Evolutionary conservation across 768 basidiomycete genomes (phyloP).

Genomic region (Russula lepida): DNA sequence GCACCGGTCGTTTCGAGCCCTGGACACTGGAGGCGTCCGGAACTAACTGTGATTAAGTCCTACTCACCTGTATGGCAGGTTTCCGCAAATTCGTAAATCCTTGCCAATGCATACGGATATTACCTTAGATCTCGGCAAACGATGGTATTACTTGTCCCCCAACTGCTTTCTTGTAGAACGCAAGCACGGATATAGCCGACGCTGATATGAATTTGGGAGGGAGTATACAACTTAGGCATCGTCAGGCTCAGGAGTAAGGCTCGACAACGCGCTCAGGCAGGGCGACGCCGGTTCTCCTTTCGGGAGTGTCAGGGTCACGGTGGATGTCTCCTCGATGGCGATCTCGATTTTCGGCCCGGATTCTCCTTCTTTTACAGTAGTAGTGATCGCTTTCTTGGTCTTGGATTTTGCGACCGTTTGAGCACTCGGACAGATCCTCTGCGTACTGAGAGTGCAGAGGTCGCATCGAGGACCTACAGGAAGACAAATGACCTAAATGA

Average conservation of each 20-base stretch:
- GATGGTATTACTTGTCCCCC: neutral
- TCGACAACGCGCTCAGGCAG: conserved; percentile 5
- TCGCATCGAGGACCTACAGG: conserved; percentile 60
- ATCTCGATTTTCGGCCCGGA: conserved; percentile 35
- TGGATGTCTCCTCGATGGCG: conserved; percentile 27
- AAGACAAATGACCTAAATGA: conserved; percentile 50
- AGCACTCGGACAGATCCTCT: conserved; percentile 62
- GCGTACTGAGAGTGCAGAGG: conserved; percentile 47
- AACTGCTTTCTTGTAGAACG: neutral
- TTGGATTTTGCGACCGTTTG: conserved; percentile 25
- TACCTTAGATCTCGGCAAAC: neutral
- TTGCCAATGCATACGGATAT: neutral
- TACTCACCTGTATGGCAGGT: too few relatives aligned
- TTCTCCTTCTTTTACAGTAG: neutral
- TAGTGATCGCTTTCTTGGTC: conserved; percentile 6
- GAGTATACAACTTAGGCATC: neutral
- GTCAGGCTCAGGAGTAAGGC: conserved; percentile 12
- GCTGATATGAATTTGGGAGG: neutral
- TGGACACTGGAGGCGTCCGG: too few relatives aligned
- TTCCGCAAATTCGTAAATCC: too few relatives aligned
- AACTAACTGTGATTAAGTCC: too few relatives aligned
- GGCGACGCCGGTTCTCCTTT: conserved; percentile 6
- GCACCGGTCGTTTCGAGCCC: too few relatives aligned
- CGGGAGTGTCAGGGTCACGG: neutral
- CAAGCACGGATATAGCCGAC: too few relatives aligned